These are phyloP conservation scores for Cyclotella cryptica DNA, from an alignment of 108 stramenopile genomes.

Conservation along the genomic window DNA sequence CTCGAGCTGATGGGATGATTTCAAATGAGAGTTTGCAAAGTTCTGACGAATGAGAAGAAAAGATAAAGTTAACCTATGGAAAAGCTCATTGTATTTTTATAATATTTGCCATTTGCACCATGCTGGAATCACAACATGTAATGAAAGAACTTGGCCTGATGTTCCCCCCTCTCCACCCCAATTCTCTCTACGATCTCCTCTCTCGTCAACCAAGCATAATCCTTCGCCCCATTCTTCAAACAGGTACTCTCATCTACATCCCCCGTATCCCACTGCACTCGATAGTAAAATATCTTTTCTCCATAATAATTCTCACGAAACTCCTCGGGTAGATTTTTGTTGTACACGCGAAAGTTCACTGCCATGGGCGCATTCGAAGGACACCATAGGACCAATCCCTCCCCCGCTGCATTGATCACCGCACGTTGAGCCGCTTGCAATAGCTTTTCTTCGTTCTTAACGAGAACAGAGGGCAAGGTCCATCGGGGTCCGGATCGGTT, in stretches of 20 bases:
- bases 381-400: conserved; percentile 63
- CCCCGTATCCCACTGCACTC: conserved; percentile 74
- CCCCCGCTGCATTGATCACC: conserved; percentile 43
- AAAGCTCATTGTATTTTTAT: too few relatives aligned
- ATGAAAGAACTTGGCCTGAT: conserved; percentile 77
- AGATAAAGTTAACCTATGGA: too few relatives aligned
- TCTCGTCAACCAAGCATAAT: conserved; percentile 82
- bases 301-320: conserved; percentile 64
- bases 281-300: conserved; percentile 83
- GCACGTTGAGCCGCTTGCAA: conserved; percentile 66
- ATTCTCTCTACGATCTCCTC: conserved; percentile 74
- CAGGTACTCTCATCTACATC: conserved; percentile 39
- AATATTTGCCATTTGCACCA: too few relatives aligned
- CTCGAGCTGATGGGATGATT: conserved; percentile 22
- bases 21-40: not conserved
- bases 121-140: conserved; percentile 64
- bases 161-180: conserved; percentile 50
- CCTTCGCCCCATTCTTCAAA: conserved; percentile 41
- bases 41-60: too few relatives aligned
- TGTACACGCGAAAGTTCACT: conserved; percentile 61
- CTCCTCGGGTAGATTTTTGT: conserved; percentile 40
- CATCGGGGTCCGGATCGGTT: conserved; percentile 42
- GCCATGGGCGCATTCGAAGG: conserved; percentile 74
- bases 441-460: conserved; percentile 63
- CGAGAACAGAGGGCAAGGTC: conserved; percentile 69